Evolutionary conservation across 768 basidiomycete species (phyloP).

Genomic region (Austroboletus festivus): DNA sequence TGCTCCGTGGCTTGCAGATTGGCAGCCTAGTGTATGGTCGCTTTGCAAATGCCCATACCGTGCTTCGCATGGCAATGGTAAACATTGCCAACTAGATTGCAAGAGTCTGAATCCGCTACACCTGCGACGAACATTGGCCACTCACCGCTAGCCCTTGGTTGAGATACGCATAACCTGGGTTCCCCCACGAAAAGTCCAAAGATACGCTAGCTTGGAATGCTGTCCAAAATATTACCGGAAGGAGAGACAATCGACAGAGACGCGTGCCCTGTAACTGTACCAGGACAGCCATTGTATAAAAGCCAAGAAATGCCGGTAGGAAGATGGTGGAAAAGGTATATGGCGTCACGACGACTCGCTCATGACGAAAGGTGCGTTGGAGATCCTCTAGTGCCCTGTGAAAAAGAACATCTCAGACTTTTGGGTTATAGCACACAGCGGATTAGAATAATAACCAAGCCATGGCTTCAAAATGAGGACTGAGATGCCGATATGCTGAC

Average conservation of each 20-base stretch:
- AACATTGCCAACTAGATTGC: conserved; percentile 23
- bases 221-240: conserved; percentile 47
- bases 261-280: conserved; percentile 47
- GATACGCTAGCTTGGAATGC: conserved; percentile 37
- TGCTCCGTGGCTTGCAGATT: not conserved
- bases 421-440: not conserved
- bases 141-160: conserved; percentile 26
- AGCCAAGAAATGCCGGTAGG: conserved; percentile 41
- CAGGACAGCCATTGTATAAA: conserved; percentile 52
- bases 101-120: not conserved
- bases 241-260: conserved; percentile 41
- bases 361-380: conserved; percentile 11
- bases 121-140: not conserved
- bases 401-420: conserved; percentile 3
- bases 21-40: conserved; percentile 15
- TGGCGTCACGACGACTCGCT: conserved; percentile 17
- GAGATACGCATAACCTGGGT: conserved; percentile 10
- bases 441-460: conserved; percentile 9
- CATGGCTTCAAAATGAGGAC: conserved; percentile 4
- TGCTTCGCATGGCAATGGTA: conserved; percentile 22
- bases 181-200: conserved; percentile 24
- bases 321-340: conserved; percentile 36
- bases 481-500: too few relatives aligned
- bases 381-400: conserved; percentile 8
- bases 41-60: conserved; percentile 18